phyloP scores from a whole-genome alignment of 2,329 filamentous ascomycete genomes.

The Xylaria multiplex region DNA sequence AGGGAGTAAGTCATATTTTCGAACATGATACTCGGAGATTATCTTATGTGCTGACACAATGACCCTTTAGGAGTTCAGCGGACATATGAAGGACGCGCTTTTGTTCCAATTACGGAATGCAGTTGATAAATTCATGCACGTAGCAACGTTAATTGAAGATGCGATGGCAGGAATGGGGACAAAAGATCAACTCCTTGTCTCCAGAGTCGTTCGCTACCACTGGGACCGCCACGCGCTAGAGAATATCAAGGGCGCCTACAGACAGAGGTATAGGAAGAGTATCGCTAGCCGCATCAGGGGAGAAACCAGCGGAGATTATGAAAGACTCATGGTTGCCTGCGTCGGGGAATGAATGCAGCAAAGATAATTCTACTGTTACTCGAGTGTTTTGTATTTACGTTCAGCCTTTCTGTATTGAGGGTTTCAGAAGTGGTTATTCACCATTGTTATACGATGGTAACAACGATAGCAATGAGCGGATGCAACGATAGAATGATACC shows the following conservation, averaged over 20 bases:
- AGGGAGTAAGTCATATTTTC: slow-evolving; percentile 60
- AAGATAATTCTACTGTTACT: slow-evolving; percentile 9
- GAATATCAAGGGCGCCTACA: slow-evolving; percentile 81
- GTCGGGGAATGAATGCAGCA: slow-evolving; percentile 56
- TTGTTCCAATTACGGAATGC: slow-evolving; percentile 81
- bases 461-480: background rate
- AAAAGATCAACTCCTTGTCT: slow-evolving; percentile 81
- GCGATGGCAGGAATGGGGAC: slow-evolving; percentile 89
- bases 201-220: slow-evolving; percentile 81
- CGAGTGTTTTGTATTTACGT: background rate
- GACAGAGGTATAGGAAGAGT: slow-evolving; percentile 73
- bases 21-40: slow-evolving; percentile 36
- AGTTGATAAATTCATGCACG: slow-evolving; percentile 82
- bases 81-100: slow-evolving; percentile 90
- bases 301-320: slow-evolving; percentile 88
- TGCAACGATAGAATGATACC: slow-evolving; percentile 17
- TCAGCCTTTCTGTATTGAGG: background rate
- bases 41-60: slow-evolving; percentile 14
- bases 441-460: slow-evolving; percentile 6
- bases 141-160: slow-evolving; percentile 83
- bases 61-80: slow-evolving; percentile 74
- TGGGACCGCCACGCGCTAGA: slow-evolving; percentile 82
- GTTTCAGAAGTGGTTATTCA: background rate
- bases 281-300: slow-evolving; percentile 76
- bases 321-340: slow-evolving; percentile 78